Base-by-base conservation (phyloP, 2,329 filamentous ascomycete species). In the Botryotinia narcissicola region DNA sequence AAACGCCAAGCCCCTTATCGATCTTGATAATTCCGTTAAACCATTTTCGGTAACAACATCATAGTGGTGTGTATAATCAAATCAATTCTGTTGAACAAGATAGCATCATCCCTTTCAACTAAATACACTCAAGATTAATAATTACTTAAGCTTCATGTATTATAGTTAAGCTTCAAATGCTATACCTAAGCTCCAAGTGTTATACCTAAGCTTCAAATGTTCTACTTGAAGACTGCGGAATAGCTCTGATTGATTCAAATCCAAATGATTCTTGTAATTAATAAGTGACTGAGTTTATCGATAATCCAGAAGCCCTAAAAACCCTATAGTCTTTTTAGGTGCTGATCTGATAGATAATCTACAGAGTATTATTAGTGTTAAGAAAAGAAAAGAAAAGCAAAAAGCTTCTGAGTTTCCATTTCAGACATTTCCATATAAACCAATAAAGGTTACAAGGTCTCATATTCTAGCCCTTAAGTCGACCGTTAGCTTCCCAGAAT, bases 401-500 rank as follows among this genome's bases (percentile, higher is more conserved):
- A 57, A 29, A 57, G 0, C 48, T 57, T 32, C 51, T 57, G n/a
- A 57, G 51, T 29, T 57, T 57, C n/a, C n/a, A 57, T 29, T 57
- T 29, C 51, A 57, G 51, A 57, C 51, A 57, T 57, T 57, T 14
- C 51, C 51, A 57, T 57, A 57, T 57, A 57, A 66, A 66, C 12
- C n/a, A 66, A 66, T 42, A 63, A 63, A 63, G 61, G 37, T 18
- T 54, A 29, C 64, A 67, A 40, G 64, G 46, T 54, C 32, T n/a
- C 29, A 20, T 40, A 40, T 40, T 54, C 46, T 57, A 57, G 32
- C 48, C 46, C 46, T 68, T 20, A 18, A 42, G 35, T 57, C 22
- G 25, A 57, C 48, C 48, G 18, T 68, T 68, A 29, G 29, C 48
- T 57, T 29, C 48, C 48, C 54, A 42, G 48, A 37, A 20, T 68